A percentile compares a stretch with the other conserved stretches of the same genome.
Conservation (phyloP, 2,329 filamentous ascomycete species). For the Pseudogymnoascus sp. region DNA sequence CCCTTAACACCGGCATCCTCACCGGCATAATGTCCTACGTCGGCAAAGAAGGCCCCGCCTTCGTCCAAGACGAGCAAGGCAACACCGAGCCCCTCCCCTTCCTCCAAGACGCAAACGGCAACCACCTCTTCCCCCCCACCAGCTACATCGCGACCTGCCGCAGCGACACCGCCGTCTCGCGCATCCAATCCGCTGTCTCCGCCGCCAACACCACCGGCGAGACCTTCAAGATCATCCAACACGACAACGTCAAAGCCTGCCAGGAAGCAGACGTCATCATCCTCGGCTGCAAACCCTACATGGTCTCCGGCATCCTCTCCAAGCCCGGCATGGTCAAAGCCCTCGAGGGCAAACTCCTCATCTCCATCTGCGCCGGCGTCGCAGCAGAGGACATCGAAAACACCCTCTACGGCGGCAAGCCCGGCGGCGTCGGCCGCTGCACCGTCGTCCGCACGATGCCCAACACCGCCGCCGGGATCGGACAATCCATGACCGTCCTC, state of each 20-base stretch:
- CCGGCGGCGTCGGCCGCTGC: conserved; percentile 39
- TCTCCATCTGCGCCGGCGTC: conserved; percentile 74
- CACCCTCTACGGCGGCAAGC: conserved; percentile 49
- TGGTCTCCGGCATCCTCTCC: conserved; percentile 59
- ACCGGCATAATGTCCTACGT: not conserved
- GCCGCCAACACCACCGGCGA: not conserved
- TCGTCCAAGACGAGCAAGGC: not conserved
- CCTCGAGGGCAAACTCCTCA: conserved; percentile 68
- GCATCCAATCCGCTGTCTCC: not conserved
- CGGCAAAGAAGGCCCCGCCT: not conserved
- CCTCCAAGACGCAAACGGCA: not conserved
- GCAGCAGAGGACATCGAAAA: conserved; percentile 59
- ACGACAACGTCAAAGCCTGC: conserved; percentile 62
- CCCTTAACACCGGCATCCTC: not conserved
- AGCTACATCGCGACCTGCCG: not conserved
- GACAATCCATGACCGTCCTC: conserved; percentile 78
- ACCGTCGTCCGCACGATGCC: conserved; percentile 73
- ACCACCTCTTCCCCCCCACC: not conserved
- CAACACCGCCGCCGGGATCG: conserved; percentile 71
- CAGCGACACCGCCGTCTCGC: not conserved
- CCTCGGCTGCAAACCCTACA: conserved; percentile 73
- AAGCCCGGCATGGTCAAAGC: conserved; percentile 62
- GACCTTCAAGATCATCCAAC: conserved; percentile 23
- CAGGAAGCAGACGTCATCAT: conserved; percentile 64
- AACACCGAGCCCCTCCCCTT: not conserved